phyloP scores from a whole-genome alignment of 441 rosid genomes.

The Eugenia klotzschiana region DNA sequence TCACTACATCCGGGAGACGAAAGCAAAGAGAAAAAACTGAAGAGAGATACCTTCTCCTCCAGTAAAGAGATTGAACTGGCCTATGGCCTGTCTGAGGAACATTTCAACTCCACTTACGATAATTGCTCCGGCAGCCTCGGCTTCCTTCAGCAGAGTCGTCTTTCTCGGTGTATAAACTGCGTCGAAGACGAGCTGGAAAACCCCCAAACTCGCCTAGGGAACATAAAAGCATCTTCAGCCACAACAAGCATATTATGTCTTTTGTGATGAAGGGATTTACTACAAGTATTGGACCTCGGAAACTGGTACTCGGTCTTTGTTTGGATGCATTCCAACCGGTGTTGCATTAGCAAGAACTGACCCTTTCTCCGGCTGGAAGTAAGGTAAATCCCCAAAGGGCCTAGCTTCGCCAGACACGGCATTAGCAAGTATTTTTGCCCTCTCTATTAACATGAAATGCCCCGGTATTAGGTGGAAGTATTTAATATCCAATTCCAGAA shows the following conservation, averaged over 20 bases:
- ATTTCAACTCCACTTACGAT: conserved; percentile 41
- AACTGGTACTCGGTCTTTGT: conserved; percentile 27
- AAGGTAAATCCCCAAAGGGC: conserved; percentile 10
- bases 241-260: background rate
- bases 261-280: background rate
- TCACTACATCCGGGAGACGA: background rate
- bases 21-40: background rate
- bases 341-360: conserved; percentile 51
- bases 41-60: conserved; percentile 17
- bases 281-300: conserved; percentile 19
- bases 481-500: background rate
- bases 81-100: conserved; percentile 46
- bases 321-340: conserved; percentile 46
- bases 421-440: conserved; percentile 34
- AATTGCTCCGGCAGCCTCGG: conserved; percentile 36
- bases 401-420: conserved; percentile 31
- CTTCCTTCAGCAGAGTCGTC: conserved; percentile 38
- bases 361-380: conserved; percentile 28
- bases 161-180: conserved; percentile 43
- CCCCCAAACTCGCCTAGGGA: conserved; percentile 17
- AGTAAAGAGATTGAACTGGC: conserved; percentile 38
- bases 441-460: conserved; percentile 10
- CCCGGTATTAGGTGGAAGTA: background rate
- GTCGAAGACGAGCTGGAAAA: conserved; percentile 32
- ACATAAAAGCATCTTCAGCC: background rate